Conservation (phyloP, 345 rosid species). For the Salix exigua region DNA sequence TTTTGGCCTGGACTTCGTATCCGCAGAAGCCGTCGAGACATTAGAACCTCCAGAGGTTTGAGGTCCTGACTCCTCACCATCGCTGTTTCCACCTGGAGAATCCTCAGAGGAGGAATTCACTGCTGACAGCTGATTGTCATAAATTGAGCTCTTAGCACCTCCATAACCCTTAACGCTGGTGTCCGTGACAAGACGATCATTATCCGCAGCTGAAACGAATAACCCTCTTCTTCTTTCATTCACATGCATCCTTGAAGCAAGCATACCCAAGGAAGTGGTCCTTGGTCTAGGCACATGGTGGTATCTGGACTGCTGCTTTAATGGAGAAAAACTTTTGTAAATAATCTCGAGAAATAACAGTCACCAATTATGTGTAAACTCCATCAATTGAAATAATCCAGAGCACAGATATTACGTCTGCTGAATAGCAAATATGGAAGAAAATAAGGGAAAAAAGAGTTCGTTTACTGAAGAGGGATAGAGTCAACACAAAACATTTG, state of each 20-base stretch:
- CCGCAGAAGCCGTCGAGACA: conserved; percentile 36
- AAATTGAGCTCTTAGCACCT: conserved; percentile 16
- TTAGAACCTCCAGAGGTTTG: conserved; percentile 29
- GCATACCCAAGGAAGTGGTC: conserved; percentile 15
- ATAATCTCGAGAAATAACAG: conserved; percentile 5
- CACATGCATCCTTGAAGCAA: conserved; percentile 12
- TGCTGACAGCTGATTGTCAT: conserved; percentile 18
- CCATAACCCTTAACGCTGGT: conserved; percentile 23
- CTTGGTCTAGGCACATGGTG: conserved; percentile 25
- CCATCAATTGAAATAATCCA: neutral
- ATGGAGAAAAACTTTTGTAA: conserved; percentile 12
- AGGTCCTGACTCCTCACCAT: conserved; percentile 14
- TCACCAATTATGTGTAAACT: conserved; percentile 6
- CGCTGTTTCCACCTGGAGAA: conserved; percentile 6
- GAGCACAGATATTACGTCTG: neutral
- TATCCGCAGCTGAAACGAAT: conserved; percentile 40
- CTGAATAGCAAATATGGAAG: neutral
- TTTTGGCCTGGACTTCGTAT: conserved; percentile 24
- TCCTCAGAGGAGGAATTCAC: conserved; percentile 19
- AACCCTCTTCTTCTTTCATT: conserved; percentile 27
- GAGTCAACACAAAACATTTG: neutral
- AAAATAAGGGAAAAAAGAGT: neutral
- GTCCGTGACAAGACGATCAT: conserved; percentile 30
- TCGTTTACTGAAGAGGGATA: too few species aligned
- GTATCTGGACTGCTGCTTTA: conserved; percentile 29